These are phyloP conservation scores for Coemansia sp. DNA, from an alignment of 192 early-diverging fungal genomes.

Conservation along the genomic window DNA sequence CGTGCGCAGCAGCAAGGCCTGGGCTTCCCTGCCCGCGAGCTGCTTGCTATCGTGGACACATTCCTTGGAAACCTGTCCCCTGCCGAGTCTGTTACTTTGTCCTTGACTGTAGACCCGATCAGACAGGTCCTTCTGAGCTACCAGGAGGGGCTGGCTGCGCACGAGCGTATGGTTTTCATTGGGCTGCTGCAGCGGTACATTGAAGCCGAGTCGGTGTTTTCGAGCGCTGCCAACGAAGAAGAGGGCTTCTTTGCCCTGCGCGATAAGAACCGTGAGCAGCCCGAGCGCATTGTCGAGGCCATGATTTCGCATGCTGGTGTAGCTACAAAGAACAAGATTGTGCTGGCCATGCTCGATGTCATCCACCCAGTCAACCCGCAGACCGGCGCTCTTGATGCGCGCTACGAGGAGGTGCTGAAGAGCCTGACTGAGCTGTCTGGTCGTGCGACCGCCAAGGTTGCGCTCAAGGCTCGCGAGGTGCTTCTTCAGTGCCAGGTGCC, in stretches of 20 bases:
- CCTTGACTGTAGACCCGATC: slow-evolving; percentile 68
- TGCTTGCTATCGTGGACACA: slow-evolving; percentile 64
- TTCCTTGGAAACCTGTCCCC: slow-evolving; percentile 56
- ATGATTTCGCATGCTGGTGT: slow-evolving; percentile 85
- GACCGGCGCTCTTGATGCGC: slow-evolving; percentile 66
- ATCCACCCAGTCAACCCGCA: slow-evolving; percentile 64
- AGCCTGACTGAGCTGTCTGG: slow-evolving; percentile 75
- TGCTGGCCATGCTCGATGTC: slow-evolving; percentile 77
- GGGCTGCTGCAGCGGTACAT: slow-evolving; percentile 83
- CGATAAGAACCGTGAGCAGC: slow-evolving; percentile 79
- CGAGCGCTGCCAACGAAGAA: slow-evolving; percentile 70
- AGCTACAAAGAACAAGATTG: slow-evolving; percentile 73
- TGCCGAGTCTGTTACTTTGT: slow-evolving; percentile 66
- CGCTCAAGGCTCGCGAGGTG: slow-evolving; percentile 92
- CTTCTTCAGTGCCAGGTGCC: slow-evolving; percentile 92
- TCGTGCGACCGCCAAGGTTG: slow-evolving; percentile 79
- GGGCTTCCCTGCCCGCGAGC: slow-evolving; percentile 70
- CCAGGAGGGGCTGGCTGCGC: slow-evolving; percentile 69
- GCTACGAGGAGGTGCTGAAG: slow-evolving; percentile 77
- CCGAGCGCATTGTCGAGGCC: slow-evolving; percentile 66
- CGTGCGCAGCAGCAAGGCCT: slow-evolving; percentile 35
- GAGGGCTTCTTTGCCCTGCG: slow-evolving; percentile 83
- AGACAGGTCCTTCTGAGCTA: slow-evolving; percentile 67
- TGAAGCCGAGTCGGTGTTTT: slow-evolving; percentile 82
- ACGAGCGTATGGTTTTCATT: slow-evolving; percentile 72